These are phyloP conservation scores for Stereum hirsutum DNA, from an alignment of 1,284 basidiomycete genomes.

Conservation along the genomic window DNA sequence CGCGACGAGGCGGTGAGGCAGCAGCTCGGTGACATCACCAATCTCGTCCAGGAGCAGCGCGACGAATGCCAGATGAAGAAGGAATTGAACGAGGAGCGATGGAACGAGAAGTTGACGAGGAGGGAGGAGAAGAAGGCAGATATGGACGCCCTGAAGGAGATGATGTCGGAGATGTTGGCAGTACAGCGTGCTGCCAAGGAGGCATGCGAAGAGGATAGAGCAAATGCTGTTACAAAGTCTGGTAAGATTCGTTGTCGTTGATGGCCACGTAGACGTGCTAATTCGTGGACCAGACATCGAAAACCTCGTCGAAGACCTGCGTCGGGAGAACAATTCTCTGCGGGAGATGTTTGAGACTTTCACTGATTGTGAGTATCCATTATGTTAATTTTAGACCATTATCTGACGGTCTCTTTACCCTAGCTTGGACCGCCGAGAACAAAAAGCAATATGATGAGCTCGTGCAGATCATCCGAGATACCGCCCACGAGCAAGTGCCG, in stretches of 20 bases:
- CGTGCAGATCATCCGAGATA: conserved; percentile 49
- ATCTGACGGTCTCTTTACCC: conserved; percentile 3
- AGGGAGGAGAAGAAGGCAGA: conserved; percentile 45
- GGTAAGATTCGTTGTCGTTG: conserved; percentile 24
- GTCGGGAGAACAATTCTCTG: conserved; percentile 41
- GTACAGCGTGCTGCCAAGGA: conserved; percentile 41
- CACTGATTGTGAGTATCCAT: conserved; percentile 38
- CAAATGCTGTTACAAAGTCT: conserved; percentile 36
- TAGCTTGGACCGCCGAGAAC: conserved; percentile 57
- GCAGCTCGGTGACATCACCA: conserved; percentile 60
- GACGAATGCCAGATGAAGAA: conserved; percentile 48
- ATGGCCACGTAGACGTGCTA: not conserved
- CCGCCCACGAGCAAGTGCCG: conserved; percentile 60
- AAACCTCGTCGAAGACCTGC: conserved; percentile 41
- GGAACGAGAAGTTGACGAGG: conserved; percentile 45
- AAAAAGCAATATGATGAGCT: conserved; percentile 53
- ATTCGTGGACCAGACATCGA: conserved; percentile 32
- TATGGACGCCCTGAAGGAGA: conserved; percentile 42
- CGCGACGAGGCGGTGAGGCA: conserved; percentile 46
- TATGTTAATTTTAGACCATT: not conserved
- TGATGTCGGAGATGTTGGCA: conserved; percentile 45
- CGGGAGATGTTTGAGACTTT: conserved; percentile 38
- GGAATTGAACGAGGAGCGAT: conserved; percentile 44
- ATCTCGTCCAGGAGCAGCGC: conserved; percentile 54
- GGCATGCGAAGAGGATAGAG: conserved; percentile 39